These are phyloP conservation scores for Saturnispora kantuleensis DNA, from an alignment of 805 yeast genomes.

Conservation along the genomic window DNA sequence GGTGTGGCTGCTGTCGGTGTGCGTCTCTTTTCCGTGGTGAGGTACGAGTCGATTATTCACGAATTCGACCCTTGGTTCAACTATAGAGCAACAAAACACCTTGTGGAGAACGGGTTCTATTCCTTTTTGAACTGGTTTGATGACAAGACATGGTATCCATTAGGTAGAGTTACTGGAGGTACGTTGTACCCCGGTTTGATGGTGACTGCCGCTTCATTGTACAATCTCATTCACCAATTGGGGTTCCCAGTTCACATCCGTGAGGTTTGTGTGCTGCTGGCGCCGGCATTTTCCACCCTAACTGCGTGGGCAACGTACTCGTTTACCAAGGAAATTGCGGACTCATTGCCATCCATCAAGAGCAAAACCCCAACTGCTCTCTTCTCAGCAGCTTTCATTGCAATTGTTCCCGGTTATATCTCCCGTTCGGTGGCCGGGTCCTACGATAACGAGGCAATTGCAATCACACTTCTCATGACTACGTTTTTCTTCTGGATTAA, in stretches of 20 bases:
- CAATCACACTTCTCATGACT: constrained; percentile 89
- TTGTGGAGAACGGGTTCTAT: constrained; percentile 74
- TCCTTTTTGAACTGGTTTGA: constrained; percentile 97
- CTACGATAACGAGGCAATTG: constrained; percentile 97
- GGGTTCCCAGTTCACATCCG: constrained; percentile 88
- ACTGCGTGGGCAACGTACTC: constrained; percentile 86
- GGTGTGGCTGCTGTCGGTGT: constrained; percentile 72
- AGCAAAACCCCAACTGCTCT: constrained; percentile 61
- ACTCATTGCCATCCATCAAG: constrained; percentile 30
- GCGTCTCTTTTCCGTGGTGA: constrained; percentile 88
- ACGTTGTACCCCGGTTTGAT: constrained; percentile 95
- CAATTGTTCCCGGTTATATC: constrained; percentile 97
- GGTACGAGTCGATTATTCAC: constrained; percentile 94
- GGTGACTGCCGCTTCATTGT: constrained; percentile 93
- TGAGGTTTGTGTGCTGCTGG: constrained; percentile 89
- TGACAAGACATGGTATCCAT: constrained; percentile 97
- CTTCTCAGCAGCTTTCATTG: constrained; percentile 88
- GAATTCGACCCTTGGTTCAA: constrained; percentile 98
- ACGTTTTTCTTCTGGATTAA: constrained; percentile 95
- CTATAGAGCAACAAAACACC: constrained; percentile 89
- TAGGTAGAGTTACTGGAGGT: constrained; percentile 98
- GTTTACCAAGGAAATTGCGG: constrained; percentile 84
- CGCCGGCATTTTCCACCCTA: constrained; percentile 91
- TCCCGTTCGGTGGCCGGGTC: constrained; percentile 98
- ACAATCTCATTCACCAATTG: constrained; percentile 54